phyloP scores from a whole-genome alignment of 2,329 filamentous ascomycete genomes.

The Claviceps pazoutovae region DNA sequence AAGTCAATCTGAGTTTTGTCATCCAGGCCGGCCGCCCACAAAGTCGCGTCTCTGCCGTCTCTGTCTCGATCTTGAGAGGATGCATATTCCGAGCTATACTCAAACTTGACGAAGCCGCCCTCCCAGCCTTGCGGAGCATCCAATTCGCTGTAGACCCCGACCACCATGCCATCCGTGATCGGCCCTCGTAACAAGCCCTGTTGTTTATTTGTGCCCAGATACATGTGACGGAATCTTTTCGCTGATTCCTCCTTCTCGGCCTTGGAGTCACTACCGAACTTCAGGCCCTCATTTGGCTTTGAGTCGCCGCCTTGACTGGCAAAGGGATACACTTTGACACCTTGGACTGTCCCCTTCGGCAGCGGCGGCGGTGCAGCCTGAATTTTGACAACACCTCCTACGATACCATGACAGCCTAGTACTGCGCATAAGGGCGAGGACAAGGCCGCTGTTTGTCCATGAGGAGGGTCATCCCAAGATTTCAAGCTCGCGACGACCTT shows the following conservation, averaged over 20 bases:
- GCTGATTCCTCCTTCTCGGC: slow-evolving; percentile 66
- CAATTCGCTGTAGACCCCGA: slow-evolving; percentile 45
- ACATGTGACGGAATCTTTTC: slow-evolving; percentile 58
- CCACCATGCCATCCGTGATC: slow-evolving; percentile 73
- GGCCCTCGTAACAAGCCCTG: slow-evolving; percentile 66
- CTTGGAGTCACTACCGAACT: slow-evolving; percentile 78
- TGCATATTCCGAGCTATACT: slow-evolving; percentile 26
- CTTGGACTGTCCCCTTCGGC: slow-evolving; percentile 47
- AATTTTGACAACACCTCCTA: slow-evolving; percentile 77
- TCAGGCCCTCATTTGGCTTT: slow-evolving; percentile 52
- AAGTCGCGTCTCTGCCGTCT: slow-evolving; percentile 33
- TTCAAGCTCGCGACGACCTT: slow-evolving; percentile 65
- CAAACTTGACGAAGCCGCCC: slow-evolving; percentile 71
- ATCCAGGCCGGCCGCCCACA: slow-evolving; percentile 70
- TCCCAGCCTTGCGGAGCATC: slow-evolving; percentile 53
- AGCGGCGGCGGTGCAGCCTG: slow-evolving; percentile 66
- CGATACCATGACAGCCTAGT: slow-evolving; percentile 56
- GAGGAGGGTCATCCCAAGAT: slow-evolving; percentile 77
- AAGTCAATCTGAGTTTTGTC: slow-evolving; percentile 61
- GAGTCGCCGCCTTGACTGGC: slow-evolving; percentile 27
- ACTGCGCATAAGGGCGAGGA: slow-evolving; percentile 64
- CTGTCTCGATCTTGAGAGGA: slow-evolving; percentile 27
- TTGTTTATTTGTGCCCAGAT: slow-evolving; percentile 39
- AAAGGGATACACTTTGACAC: slow-evolving; percentile 74
- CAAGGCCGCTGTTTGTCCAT: slow-evolving; percentile 64